Evolutionary conservation across 1,139 yeast species (phyloP).

Genomic region (Yamadazyma sp.): DNA sequence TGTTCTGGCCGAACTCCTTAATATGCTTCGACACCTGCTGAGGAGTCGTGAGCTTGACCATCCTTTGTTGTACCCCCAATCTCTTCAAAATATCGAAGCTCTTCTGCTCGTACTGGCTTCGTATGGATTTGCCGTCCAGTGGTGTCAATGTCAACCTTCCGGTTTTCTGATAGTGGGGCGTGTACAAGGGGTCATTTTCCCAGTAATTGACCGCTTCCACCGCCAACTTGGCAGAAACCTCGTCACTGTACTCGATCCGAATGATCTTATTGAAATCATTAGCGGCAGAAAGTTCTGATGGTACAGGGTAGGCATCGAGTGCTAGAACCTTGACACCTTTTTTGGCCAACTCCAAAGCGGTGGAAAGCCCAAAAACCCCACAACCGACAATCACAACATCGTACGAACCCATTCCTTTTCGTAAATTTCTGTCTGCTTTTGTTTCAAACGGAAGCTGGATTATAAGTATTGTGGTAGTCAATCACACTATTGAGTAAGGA

Average conservation of each 20-base stretch:
- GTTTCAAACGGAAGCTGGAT: too few relatives aligned
- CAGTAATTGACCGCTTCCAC: conserved; percentile 41
- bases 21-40: conserved; percentile 8
- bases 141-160: conserved; percentile 29
- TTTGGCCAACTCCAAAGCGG: conserved; percentile 21
- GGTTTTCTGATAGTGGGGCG: conserved; percentile 29
- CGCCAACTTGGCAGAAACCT: conserved; percentile 34
- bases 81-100: conserved; percentile 13
- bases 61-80: conserved; percentile 13
- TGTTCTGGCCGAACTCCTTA: conserved; percentile 13
- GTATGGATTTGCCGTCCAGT: conserved; percentile 11
- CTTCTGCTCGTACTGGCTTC: conserved; percentile 15
- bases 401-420: conserved; percentile 1
- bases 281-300: conserved; percentile 49
- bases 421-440: neutral
- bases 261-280: conserved; percentile 49
- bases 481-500: neutral
- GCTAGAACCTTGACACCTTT: conserved; percentile 42
- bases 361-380: conserved; percentile 20
- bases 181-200: conserved; percentile 33
- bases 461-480: neutral
- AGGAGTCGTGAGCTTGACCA: conserved; percentile 10
- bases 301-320: conserved; percentile 38
- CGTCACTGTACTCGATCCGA: conserved; percentile 41
- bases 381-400: conserved; percentile 18